Conservation (phyloP, 139 green algal genomes). For the Cymbomonas tetramitiformis region DNA sequence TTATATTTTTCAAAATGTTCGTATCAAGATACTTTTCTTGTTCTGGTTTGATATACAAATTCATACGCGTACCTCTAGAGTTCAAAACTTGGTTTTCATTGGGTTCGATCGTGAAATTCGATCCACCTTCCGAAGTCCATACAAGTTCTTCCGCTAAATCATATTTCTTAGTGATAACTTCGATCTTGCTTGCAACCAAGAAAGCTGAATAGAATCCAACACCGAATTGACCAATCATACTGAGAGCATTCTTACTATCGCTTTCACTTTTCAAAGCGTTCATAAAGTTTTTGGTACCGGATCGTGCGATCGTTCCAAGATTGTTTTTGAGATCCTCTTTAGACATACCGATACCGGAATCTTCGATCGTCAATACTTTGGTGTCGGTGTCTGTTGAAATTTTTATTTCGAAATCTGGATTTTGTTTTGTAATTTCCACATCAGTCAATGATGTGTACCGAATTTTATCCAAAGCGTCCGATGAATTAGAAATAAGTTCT, state of each 20-base stretch:
- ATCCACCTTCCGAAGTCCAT: too few relatives aligned
- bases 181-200: slow-evolving; percentile 64
- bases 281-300: slow-evolving; percentile 91
- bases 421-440: slow-evolving; percentile 34
- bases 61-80: too few relatives aligned
- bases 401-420: slow-evolving; percentile 70
- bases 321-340: slow-evolving; percentile 72
- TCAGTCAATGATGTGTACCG: slow-evolving; percentile 58
- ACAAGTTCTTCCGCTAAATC: too few relatives aligned
- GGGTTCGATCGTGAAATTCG: too few relatives aligned
- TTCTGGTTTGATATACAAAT: too few relatives aligned
- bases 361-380: slow-evolving; percentile 70
- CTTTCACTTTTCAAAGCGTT: slow-evolving; percentile 65
- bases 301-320: slow-evolving; percentile 90
- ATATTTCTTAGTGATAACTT: slow-evolving; percentile 68
- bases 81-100: too few relatives aligned
- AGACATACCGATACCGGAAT: slow-evolving; percentile 89
- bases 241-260: slow-evolving; percentile 47
- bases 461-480: slow-evolving; percentile 90
- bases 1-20: too few relatives aligned
- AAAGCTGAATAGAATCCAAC: slow-evolving; percentile 98
- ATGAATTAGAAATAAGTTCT: slow-evolving; percentile 82
- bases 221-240: slow-evolving; percentile 89
- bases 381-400: slow-evolving; percentile 69
- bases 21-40: too few relatives aligned